Conservation (phyloP, 306 rosid genomes). For the Cicer pinnatifidum region DNA sequence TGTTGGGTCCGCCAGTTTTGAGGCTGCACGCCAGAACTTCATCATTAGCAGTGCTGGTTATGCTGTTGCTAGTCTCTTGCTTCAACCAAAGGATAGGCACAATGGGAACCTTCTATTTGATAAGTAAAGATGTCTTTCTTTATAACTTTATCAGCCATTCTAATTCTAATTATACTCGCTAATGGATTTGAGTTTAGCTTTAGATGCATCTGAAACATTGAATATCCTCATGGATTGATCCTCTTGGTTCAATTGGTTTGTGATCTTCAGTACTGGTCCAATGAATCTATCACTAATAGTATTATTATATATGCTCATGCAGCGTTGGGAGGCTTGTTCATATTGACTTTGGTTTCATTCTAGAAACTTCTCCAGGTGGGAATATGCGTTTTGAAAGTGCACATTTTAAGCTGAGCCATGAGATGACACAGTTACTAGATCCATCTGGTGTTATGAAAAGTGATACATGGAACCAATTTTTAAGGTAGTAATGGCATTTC, state of each 20-base stretch:
- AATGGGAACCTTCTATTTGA: constrained; percentile 92
- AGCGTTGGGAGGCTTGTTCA: constrained; percentile 94
- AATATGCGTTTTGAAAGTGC: constrained; percentile 99
- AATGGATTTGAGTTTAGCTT: constrained; percentile 30
- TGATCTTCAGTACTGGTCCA: constrained; percentile 37
- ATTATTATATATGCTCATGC: constrained; percentile 51
- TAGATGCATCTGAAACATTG: constrained; percentile 33
- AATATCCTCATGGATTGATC: constrained; percentile 33
- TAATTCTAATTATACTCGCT: constrained; percentile 27
- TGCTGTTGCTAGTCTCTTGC: constrained; percentile 96
- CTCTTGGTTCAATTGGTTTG: neutral
- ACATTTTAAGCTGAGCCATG: constrained; percentile 98
- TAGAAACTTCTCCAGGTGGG: constrained; percentile 98
- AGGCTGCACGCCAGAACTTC: constrained; percentile 95
- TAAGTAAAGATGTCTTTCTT: constrained; percentile 57
- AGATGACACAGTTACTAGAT: constrained; percentile 96
- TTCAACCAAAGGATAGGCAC: constrained; percentile 99
- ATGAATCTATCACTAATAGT: constrained; percentile 36
- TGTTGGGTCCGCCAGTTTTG: constrained; percentile 81
- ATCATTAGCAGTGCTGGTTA: constrained; percentile 96
- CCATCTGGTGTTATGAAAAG: constrained; percentile 96
- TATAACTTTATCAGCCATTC: constrained; percentile 15
- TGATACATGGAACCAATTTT: constrained; percentile 92
- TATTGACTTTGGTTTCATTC: constrained; percentile 94
- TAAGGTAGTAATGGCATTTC: constrained; percentile 59